phyloP scores from a whole-genome alignment of 257 asterid genomes.

The Verbascum thapsus region DNA sequence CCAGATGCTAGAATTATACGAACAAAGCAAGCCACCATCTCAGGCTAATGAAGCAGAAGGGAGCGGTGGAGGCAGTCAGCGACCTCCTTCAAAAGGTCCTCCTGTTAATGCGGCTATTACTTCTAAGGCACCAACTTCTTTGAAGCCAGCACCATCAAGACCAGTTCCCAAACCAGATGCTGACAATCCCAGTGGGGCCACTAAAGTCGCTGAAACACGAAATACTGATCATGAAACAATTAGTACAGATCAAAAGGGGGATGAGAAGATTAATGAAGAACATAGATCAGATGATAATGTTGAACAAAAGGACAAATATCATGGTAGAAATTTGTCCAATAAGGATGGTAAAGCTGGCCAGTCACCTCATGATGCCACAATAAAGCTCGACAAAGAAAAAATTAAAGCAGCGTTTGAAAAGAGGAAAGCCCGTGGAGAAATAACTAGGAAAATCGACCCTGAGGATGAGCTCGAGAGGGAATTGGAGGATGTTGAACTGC shows the following conservation, averaged over 20 bases:
- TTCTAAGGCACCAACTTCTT: conserved; percentile 36
- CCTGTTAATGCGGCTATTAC: conserved; percentile 40
- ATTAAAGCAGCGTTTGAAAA: conserved; percentile 67
- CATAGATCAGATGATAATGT: conserved; percentile 20
- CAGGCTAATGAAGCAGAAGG: conserved; percentile 64
- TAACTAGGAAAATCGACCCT: conserved; percentile 43
- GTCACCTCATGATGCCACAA: conserved; percentile 48
- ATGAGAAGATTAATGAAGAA: conserved; percentile 39
- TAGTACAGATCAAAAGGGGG: conserved; percentile 17
- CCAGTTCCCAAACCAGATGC: conserved; percentile 26
- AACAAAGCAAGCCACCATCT: conserved; percentile 34
- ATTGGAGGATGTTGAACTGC: conserved; percentile 61
- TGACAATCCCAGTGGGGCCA: conserved; percentile 27
- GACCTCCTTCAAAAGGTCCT: conserved; percentile 45
- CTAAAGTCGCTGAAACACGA: conserved; percentile 16
- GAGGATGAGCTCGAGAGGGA: conserved; percentile 70
- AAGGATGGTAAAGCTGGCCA: conserved; percentile 37
- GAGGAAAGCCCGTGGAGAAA: conserved; percentile 57
- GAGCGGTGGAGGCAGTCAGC: conserved; percentile 50
- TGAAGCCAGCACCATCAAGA: conserved; percentile 38
- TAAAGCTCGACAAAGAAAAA: conserved; percentile 58
- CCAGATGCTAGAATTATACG: conserved; percentile 21
- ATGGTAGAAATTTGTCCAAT: conserved; percentile 34
- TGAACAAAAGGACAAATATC: conserved; percentile 46
- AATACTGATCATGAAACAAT: conserved; percentile 27